Evolutionary conservation across 306 rosid species (phyloP), one percentile per base, ranked within the genome.

Genomic region (Vigna reflexopilosa): DNA sequence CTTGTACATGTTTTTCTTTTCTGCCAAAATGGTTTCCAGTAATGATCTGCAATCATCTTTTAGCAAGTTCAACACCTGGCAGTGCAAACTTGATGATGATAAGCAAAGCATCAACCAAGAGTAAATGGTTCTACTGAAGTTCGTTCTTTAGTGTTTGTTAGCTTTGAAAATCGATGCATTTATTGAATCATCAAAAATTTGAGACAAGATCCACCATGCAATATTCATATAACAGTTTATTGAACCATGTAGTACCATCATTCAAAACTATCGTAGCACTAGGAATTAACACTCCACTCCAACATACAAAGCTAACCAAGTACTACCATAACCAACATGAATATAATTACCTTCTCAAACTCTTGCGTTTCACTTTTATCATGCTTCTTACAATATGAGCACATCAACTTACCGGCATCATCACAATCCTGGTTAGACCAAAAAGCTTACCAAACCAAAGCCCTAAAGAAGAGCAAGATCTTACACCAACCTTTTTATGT

Each of bases 41-140:
- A 95, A 87, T 59, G 96, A 91, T 67, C 84, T 93, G 62, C 98
- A 91, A 17, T 96, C 98, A 88, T 95, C 98, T 87, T 92, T 95
- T 75, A 95, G 98, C 80, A 95, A 70, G 88, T 92, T 97, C 80
- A 95, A 88, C 79, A 95, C 98, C 97, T 92, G 94, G 34, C 48
- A 83, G 55, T 72, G 52, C 44, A 62, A 86, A 66, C 56, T 70
- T 5, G 9, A 67, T 16, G 52, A 67, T 24, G 13, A 67, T 79
- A 44, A 72, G 73, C 79, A 65, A 15, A 72, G 66, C 55, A 67
- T 74, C 45, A 54, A 30, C 54, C 20, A 49, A 2, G 44, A 38
- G 59, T 70, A 26, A 19, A 17, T 47, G 38, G 48, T 49, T 48
- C 63, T 55, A 14, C 26, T 58, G 26, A 17, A 51, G 4, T 38